Evolutionary conservation across 768 basidiomycete species (phyloP).

Genomic region (Russula brevipes): DNA sequence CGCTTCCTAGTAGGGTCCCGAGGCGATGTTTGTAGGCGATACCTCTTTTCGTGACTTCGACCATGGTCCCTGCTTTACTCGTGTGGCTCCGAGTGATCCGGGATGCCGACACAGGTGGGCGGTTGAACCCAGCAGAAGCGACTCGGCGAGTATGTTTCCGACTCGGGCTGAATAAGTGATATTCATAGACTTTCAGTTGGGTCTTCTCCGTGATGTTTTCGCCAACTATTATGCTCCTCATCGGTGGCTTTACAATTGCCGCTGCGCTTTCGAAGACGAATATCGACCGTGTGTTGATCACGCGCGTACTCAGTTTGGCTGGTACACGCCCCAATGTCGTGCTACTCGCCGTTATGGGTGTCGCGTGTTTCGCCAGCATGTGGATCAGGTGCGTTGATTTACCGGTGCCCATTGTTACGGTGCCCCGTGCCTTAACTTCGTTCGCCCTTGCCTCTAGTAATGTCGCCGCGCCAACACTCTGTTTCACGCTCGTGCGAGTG

Average conservation of each 20-base stretch:
- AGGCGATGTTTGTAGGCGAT: conserved; percentile 60
- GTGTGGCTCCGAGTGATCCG: conserved; percentile 81
- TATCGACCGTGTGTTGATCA: conserved; percentile 88
- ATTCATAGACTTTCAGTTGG: conserved; percentile 45
- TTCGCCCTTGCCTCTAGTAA: conserved; percentile 49
- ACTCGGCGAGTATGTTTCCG: conserved; percentile 58
- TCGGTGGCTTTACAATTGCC: conserved; percentile 96
- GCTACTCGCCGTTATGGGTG: conserved; percentile 89
- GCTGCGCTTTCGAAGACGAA: conserved; percentile 94
- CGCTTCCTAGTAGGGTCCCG: neutral
- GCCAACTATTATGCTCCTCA: conserved; percentile 96
- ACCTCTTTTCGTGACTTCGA: conserved; percentile 95
- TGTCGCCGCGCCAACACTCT: conserved; percentile 94
- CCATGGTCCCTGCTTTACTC: conserved; percentile 80
- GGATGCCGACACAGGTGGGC: conserved; percentile 45
- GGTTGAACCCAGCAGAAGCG: conserved; percentile 59
- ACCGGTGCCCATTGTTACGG: neutral
- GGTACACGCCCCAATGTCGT: conserved; percentile 84
- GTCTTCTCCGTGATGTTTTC: conserved; percentile 96
- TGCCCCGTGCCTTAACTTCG: neutral
- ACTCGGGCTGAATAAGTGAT: neutral
- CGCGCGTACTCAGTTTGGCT: conserved; percentile 83
- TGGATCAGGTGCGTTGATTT: conserved; percentile 74
- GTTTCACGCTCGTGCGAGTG: conserved; percentile 93
- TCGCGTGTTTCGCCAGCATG: conserved; percentile 98